Conservation (phyloP, 768 basidiomycete species). For the Suillus ampliporus region DNA sequence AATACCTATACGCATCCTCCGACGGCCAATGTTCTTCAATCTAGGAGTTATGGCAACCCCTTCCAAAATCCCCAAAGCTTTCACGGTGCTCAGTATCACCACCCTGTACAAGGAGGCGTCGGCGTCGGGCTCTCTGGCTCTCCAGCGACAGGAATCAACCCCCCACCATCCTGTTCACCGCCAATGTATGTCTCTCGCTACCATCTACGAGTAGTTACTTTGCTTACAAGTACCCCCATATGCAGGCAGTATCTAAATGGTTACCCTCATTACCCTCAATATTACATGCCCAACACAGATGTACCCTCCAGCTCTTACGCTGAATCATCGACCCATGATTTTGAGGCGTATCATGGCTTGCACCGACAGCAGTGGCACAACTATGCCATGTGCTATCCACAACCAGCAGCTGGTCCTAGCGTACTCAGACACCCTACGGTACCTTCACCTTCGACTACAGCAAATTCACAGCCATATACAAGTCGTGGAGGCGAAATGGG, state of each 20-base stretch:
- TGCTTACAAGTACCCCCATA: background rate
- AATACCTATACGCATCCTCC: too few relatives aligned
- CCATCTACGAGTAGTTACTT: background rate
- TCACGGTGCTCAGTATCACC: too few relatives aligned
- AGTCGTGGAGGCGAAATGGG: background rate
- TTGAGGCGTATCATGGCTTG: background rate
- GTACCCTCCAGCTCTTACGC: background rate
- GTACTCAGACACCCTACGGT: background rate
- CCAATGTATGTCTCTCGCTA: background rate
- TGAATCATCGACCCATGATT: background rate
- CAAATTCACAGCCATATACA: background rate
- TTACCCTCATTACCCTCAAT: background rate
- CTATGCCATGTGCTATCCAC: background rate
- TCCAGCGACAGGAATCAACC: background rate
- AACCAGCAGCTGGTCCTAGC: background rate
- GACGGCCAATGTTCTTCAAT: background rate
- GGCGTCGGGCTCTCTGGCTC: accelerated
- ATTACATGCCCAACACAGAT: background rate
- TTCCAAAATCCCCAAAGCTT: too few relatives aligned
- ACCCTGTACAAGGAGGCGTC: too few relatives aligned
- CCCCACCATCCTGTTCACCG: background rate
- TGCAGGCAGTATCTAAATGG: background rate
- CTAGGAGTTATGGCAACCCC: too few relatives aligned
- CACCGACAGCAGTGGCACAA: background rate
- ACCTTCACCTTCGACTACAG: background rate